Percentiles rank a stretch among this genome's conserved stretches.
These are phyloP conservation scores for Phytophthora cactorum DNA, from an alignment of 352 stramenopile species.

Conservation along the genomic window DNA sequence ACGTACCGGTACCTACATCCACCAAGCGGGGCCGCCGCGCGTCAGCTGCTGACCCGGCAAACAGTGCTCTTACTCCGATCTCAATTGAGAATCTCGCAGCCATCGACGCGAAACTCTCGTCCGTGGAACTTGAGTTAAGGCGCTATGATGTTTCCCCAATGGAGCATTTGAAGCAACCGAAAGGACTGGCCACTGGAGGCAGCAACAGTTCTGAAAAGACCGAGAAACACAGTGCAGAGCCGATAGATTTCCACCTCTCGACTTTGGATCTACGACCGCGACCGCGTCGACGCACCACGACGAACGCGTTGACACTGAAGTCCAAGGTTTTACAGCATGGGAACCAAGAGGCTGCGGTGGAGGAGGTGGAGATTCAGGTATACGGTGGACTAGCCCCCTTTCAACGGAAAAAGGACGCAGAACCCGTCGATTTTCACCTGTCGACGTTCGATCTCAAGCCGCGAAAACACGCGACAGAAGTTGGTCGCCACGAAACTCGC, in stretches of 20 bases:
- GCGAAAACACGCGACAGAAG: slow-evolving; percentile 7
- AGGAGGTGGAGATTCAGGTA: slow-evolving; percentile 6
- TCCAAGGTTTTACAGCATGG: background rate
- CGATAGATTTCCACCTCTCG: slow-evolving; percentile 26
- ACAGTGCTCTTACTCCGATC: slow-evolving; percentile 21
- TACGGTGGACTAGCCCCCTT: slow-evolving; percentile 4
- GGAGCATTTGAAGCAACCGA: too few species aligned
- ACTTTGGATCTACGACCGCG: slow-evolving; percentile 20
- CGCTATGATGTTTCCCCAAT: slow-evolving; percentile 12
- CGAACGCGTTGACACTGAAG: slow-evolving; percentile 7
- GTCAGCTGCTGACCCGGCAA: slow-evolving; percentile 8
- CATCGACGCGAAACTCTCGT: slow-evolving; percentile 30
- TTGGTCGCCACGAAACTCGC: background rate
- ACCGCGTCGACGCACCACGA: slow-evolving; percentile 24
- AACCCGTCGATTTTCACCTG: slow-evolving; percentile 37
- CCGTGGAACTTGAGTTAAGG: slow-evolving; percentile 25
- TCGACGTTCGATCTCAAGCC: slow-evolving; percentile 38
- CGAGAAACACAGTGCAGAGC: slow-evolving; percentile 8
- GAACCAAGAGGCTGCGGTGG: slow-evolving; percentile 1
- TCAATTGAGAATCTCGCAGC: slow-evolving; percentile 23
- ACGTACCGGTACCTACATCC: background rate
- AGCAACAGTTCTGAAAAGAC: background rate
- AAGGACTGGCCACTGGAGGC: background rate
- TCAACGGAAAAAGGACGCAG: slow-evolving; percentile 15
- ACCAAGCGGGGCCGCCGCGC: slow-evolving; percentile 21